phyloP scores from a whole-genome alignment of 1,284 basidiomycete species.

The Serendipita sp. region DNA sequence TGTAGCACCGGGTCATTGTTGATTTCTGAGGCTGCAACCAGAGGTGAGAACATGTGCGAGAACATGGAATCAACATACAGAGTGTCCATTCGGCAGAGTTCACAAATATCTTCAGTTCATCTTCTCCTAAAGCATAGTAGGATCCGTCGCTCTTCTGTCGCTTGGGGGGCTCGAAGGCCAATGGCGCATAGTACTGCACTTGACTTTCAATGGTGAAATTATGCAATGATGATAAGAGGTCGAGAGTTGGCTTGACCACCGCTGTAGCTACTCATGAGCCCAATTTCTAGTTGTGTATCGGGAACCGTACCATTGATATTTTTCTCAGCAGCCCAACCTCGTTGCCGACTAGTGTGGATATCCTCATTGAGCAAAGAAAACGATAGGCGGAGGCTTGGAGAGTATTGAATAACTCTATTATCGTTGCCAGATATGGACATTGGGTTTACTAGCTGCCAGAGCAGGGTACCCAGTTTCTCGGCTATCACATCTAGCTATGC shows the following conservation, averaged over 20 bases:
- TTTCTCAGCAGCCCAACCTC: constrained; percentile 57
- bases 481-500: background rate
- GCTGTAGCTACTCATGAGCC: constrained; percentile 27
- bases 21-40: constrained; percentile 49
- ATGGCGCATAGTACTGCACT: constrained; percentile 79
- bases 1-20: constrained; percentile 88
- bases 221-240: constrained; percentile 53
- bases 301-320: constrained; percentile 46
- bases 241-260: constrained; percentile 52
- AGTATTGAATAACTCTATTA: constrained; percentile 56
- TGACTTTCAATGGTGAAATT: constrained; percentile 91
- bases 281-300: background rate
- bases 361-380: constrained; percentile 84
- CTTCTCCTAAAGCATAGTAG: constrained; percentile 50
- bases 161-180: constrained; percentile 60
- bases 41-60: constrained; percentile 7
- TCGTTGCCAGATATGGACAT: constrained; percentile 23
- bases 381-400: constrained; percentile 63
- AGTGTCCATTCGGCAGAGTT: constrained; percentile 94
- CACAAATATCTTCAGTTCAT: constrained; percentile 79
- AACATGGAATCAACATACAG: constrained; percentile 34
- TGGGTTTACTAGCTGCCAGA: constrained; percentile 37
- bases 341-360: constrained; percentile 41
- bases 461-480: constrained; percentile 20
- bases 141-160: constrained; percentile 23